Evolutionary conservation across 2,329 filamentous ascomycete genomes (phyloP).

Genomic region (Ophiobolus disseminans): DNA sequence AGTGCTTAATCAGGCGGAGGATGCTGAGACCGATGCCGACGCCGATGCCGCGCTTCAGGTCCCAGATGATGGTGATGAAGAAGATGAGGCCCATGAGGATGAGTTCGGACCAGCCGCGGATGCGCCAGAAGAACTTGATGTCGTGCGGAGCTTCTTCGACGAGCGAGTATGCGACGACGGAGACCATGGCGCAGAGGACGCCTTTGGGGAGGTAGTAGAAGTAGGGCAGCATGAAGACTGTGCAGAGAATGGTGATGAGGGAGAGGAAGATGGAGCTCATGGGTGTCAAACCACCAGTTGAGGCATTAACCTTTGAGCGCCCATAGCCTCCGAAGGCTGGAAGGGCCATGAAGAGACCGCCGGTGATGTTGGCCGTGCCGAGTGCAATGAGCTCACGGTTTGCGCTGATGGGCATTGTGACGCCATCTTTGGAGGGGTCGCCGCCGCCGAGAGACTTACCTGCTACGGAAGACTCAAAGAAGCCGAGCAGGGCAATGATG

Average conservation of each 20-base stretch:
- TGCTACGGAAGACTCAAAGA: slow-evolving; percentile 96
- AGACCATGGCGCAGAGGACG: slow-evolving; percentile 91
- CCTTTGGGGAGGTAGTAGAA: slow-evolving; percentile 98
- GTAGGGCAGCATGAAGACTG: slow-evolving; percentile 83
- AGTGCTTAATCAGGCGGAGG: slow-evolving; percentile 86
- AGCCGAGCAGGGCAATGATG: slow-evolving; percentile 92
- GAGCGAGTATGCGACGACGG: slow-evolving; percentile 90
- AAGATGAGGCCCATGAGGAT: slow-evolving; percentile 90
- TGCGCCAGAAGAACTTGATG: slow-evolving; percentile 84
- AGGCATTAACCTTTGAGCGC: slow-evolving; percentile 91
- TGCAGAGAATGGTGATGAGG: slow-evolving; percentile 79
- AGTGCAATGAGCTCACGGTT: slow-evolving; percentile 94
- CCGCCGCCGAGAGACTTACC: slow-evolving; percentile 78
- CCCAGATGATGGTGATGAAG: slow-evolving; percentile 91
- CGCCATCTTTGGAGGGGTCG: slow-evolving; percentile 63
- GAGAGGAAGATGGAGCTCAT: slow-evolving; percentile 92
- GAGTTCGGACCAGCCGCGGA: slow-evolving; percentile 86
- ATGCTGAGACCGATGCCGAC: slow-evolving; percentile 91
- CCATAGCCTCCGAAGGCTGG: slow-evolving; percentile 97
- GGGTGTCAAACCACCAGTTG: slow-evolving; percentile 88
- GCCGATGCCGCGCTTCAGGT: slow-evolving; percentile 89
- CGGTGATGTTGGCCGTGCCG: slow-evolving; percentile 88
- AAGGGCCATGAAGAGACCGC: slow-evolving; percentile 88
- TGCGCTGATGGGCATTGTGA: slow-evolving; percentile 83
- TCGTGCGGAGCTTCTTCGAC: slow-evolving; percentile 96